Percentiles rank a stretch among this genome's conserved stretches.
phyloP scores from a whole-genome alignment of 1,139 yeast genomes.

The Zygoascus sp. region DNA sequence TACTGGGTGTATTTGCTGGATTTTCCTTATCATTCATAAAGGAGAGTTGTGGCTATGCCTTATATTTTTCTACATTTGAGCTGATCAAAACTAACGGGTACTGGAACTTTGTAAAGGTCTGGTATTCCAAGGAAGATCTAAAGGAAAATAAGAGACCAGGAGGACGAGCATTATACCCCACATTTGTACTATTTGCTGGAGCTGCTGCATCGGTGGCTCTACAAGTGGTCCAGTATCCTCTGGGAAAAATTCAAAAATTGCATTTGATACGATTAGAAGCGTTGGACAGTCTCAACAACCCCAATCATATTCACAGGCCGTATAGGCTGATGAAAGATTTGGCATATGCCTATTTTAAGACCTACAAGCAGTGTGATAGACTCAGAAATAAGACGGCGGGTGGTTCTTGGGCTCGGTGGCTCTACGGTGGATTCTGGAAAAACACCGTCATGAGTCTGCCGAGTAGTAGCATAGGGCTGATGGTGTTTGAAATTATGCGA shows the following conservation, averaged over 20 bases:
- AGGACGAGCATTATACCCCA: conserved; percentile 50
- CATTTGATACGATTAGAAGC: conserved; percentile 79
- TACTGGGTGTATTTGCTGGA: conserved; percentile 87
- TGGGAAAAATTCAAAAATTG: conserved; percentile 71
- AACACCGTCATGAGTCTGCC: conserved; percentile 78
- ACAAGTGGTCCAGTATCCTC: conserved; percentile 77
- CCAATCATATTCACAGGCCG: neutral
- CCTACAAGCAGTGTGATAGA: conserved; percentile 54
- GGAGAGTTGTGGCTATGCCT: conserved; percentile 82
- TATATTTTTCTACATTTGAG: conserved; percentile 82
- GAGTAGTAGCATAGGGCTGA: conserved; percentile 78
- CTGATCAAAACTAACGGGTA: conserved; percentile 50
- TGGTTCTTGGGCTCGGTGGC: conserved; percentile 57
- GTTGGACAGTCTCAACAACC: conserved; percentile 47
- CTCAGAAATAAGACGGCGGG: conserved; percentile 51
- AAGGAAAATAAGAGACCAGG: conserved; percentile 18
- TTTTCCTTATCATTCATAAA: conserved; percentile 69
- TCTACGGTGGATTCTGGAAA: conserved; percentile 71
- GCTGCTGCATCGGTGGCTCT: conserved; percentile 78
- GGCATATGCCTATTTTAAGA: conserved; percentile 57
- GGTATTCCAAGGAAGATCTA: conserved; percentile 17
- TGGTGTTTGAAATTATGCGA: conserved; percentile 81
- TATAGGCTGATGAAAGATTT: conserved; percentile 13
- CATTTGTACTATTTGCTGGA: conserved; percentile 80
- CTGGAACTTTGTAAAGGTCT: conserved; percentile 19